Evolutionary conservation across 2,329 filamentous ascomycete species (phyloP).

Genomic region (Helicocarpus griseus): DNA sequence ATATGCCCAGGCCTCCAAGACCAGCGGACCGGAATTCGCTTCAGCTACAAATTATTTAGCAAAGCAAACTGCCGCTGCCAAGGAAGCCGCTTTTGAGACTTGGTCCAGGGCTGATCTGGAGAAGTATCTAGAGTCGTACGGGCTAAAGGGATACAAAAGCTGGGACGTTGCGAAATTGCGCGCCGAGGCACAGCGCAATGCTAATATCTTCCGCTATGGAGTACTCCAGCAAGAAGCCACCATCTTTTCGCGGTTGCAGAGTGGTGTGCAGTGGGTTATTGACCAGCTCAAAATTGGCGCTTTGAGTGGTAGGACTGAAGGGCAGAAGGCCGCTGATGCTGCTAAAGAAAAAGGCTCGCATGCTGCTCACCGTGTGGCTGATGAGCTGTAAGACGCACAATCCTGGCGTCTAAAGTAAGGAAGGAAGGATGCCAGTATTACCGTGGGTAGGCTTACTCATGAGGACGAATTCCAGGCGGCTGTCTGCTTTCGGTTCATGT

Average conservation of each 20-base stretch:
- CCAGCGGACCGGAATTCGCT: constrained; percentile 41
- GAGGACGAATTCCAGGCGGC: background rate
- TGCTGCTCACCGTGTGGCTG: background rate
- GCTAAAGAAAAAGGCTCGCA: constrained; percentile 29
- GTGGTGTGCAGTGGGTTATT: constrained; percentile 38
- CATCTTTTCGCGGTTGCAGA: constrained; percentile 53
- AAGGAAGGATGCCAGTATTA: background rate
- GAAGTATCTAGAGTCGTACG: constrained; percentile 69
- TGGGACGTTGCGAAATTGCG: constrained; percentile 60
- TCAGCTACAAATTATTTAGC: constrained; percentile 63
- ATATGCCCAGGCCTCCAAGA: constrained; percentile 39
- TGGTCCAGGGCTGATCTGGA: constrained; percentile 67
- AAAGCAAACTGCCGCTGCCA: constrained; percentile 53
- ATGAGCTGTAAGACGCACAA: background rate
- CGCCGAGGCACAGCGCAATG: constrained; percentile 61
- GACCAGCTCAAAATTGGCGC: constrained; percentile 41
- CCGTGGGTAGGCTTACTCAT: constrained; percentile 2
- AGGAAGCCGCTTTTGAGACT: constrained; percentile 57
- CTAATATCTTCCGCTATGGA: constrained; percentile 68
- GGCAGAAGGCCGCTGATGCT: constrained; percentile 39
- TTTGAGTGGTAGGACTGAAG: constrained; percentile 37
- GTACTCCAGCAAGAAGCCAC: constrained; percentile 55
- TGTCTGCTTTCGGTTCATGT: background rate
- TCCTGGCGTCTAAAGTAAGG: background rate
- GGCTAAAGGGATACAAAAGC: constrained; percentile 58